Base-by-base conservation (phyloP, 164 flowering plant species). In the Litsea cubeba region DNA sequence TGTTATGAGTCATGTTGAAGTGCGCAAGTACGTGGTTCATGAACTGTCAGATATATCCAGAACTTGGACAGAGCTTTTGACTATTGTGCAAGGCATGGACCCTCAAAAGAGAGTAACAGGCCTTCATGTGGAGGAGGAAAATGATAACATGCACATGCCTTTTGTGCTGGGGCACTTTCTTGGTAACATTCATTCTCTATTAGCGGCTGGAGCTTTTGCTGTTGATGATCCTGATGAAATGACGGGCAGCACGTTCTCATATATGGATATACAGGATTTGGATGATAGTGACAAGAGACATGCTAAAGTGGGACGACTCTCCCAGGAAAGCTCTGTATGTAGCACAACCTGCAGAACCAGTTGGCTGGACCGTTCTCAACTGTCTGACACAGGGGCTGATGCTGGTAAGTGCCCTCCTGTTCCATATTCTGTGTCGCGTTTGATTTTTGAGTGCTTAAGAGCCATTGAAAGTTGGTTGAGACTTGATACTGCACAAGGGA, bases 71-170 rank as follows among this genome's bases (percentile, higher is more conserved):
- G 82, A 71, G 74, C 88, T 96, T 17, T 79, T 92, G 84, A 71
- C 87, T 72, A 90, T 79, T 87, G 86, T 92, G 80, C 99, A 96
- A 85, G 98, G 97, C 49, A 90, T 92, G 91, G 84, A 85, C 74
- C 90, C 97, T 71, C 90, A 79, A 74, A 96, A 89, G 85, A 83
- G 99, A 83, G 97, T 88, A 74, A 87, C 88, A 11, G 91, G 91
- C 46, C 75, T 85, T 69, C 93, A 82, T 75, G 76, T 88, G 50
- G 97, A 92, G 77, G 97, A 92, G 76, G 98, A 96, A 80, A 88
- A 85, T 86, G 98, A 90, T 30, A 79, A 83, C 77, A 75, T 84
- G 69, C 85, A 88, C 69, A 60, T 81, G 54, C 93, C 95, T 68
- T 91, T 96, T 73, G 50, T 78, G 68, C 76, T 96, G 67, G 87